phyloP scores from a whole-genome alignment of 805 yeast species.

The Kluyveromyces wickerhamii region DNA sequence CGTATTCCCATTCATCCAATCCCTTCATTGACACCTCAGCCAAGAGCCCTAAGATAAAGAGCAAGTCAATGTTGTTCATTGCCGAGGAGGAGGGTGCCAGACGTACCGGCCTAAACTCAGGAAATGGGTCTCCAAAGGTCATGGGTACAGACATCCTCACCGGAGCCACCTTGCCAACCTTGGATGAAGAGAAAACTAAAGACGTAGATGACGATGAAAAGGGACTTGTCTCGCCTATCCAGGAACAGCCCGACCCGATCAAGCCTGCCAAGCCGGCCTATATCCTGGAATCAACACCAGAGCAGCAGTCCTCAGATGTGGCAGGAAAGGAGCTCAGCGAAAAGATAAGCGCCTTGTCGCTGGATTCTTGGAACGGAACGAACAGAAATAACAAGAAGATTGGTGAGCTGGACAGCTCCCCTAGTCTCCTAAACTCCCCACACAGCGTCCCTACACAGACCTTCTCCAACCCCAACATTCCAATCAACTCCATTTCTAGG shows the following conservation, averaged over 20 bases:
- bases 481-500: constrained; percentile 1
- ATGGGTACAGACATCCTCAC: constrained; percentile 1
- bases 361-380: neutral
- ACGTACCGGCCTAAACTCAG: neutral
- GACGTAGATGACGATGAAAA: constrained; percentile 5
- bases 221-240: neutral
- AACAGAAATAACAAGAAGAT: neutral
- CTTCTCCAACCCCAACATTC: too few relatives aligned
- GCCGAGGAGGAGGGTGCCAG: constrained; percentile 9
- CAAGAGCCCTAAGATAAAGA: constrained; percentile 9
- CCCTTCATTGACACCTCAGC: constrained; percentile 8
- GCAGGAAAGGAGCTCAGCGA: neutral
- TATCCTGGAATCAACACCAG: neutral
- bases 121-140: constrained; percentile 1
- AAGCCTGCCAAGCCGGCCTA: neutral
- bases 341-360: constrained; percentile 2
- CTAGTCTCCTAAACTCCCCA: neutral
- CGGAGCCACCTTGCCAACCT: constrained; percentile 7
- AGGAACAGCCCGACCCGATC: neutral
- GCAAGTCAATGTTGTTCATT: constrained; percentile 24
- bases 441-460: too few relatives aligned
- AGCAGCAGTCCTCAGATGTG: neutral
- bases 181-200: constrained; percentile 9
- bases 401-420: too few relatives aligned
- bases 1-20: constrained; percentile 8